A percentile compares a stretch with the other conserved stretches of the same genome.
Conservation (phyloP, 2,329 filamentous ascomycete genomes). For the Monilinia vaccinii-corymbosi region DNA sequence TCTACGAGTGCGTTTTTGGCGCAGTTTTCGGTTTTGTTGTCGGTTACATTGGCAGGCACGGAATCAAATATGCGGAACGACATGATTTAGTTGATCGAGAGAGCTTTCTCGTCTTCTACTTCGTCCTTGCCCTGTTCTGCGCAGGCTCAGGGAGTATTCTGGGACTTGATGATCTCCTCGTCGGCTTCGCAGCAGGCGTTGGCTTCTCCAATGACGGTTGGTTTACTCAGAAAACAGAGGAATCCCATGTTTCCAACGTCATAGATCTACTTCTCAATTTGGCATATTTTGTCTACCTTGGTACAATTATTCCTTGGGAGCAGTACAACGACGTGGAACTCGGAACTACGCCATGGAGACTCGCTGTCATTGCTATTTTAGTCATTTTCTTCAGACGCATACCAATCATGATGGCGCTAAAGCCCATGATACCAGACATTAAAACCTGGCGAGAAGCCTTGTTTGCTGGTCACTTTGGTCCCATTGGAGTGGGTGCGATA, state of each 20-base stretch:
- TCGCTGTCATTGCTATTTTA: constrained; percentile 88
- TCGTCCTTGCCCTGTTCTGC: constrained; percentile 86
- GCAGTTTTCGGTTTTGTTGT: constrained; percentile 79
- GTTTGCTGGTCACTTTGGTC: constrained; percentile 95
- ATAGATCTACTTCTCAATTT: constrained; percentile 96
- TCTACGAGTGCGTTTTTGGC: constrained; percentile 95
- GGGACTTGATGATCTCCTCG: constrained; percentile 85
- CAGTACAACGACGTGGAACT: constrained; percentile 70
- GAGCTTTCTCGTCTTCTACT: constrained; percentile 98
- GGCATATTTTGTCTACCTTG: constrained; percentile 96
- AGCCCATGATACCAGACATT: constrained; percentile 89
- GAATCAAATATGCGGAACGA: constrained; percentile 80
- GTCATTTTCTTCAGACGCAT: constrained; percentile 95
- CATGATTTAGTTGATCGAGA: constrained; percentile 85
- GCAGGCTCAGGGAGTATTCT: constrained; percentile 87
- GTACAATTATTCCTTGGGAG: constrained; percentile 93
- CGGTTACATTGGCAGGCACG: constrained; percentile 82
- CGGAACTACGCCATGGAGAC: constrained; percentile 75
- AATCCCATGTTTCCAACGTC: constrained; percentile 97
- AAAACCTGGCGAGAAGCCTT: constrained; percentile 97
- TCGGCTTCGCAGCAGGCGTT: constrained; percentile 93
- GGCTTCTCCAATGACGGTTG: constrained; percentile 99
- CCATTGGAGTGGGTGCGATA: constrained; percentile 93
- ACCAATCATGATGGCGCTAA: constrained; percentile 84
- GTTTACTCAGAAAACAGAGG: constrained; percentile 97